These are phyloP conservation scores for Podaxis rugospora DNA, from an alignment of 768 basidiomycete species.

Conservation along the genomic window DNA sequence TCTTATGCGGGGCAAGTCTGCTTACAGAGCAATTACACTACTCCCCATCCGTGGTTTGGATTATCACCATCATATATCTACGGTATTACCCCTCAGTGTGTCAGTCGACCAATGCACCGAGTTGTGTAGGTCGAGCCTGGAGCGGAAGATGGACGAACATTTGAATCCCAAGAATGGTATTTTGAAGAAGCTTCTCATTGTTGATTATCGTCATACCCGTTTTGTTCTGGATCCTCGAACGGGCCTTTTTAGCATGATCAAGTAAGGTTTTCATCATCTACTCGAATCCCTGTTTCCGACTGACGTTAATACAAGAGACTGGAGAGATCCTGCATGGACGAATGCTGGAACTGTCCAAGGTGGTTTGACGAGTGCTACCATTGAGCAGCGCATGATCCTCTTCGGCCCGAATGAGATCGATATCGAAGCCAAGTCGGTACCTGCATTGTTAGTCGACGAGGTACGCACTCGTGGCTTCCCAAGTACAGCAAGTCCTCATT, in stretches of 20 bases:
- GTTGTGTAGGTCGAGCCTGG: constrained; percentile 20
- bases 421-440: constrained; percentile 80
- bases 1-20: constrained; percentile 52
- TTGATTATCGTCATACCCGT: constrained; percentile 91
- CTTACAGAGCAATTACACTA: constrained; percentile 77
- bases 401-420: constrained; percentile 89
- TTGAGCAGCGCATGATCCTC: constrained; percentile 63
- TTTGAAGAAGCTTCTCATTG: constrained; percentile 53
- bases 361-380: constrained; percentile 52
- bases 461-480: constrained; percentile 30
- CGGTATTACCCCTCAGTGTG: constrained; percentile 59
- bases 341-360: constrained; percentile 54
- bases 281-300: neutral
- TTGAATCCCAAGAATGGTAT: constrained; percentile 28
- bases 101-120: constrained; percentile 20
- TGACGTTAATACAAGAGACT: constrained; percentile 54
- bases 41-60: constrained; percentile 63
- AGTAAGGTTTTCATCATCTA: constrained; percentile 39
- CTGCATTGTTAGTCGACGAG: constrained; percentile 83
- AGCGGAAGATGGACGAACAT: constrained; percentile 27
- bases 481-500: constrained; percentile 3
- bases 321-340: constrained; percentile 81
- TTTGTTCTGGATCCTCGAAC: constrained; percentile 83
- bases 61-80: constrained; percentile 77
- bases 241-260: constrained; percentile 78